phyloP scores from a whole-genome alignment of 2,329 filamentous ascomycete genomes.

The Epichloe amarillans region DNA sequence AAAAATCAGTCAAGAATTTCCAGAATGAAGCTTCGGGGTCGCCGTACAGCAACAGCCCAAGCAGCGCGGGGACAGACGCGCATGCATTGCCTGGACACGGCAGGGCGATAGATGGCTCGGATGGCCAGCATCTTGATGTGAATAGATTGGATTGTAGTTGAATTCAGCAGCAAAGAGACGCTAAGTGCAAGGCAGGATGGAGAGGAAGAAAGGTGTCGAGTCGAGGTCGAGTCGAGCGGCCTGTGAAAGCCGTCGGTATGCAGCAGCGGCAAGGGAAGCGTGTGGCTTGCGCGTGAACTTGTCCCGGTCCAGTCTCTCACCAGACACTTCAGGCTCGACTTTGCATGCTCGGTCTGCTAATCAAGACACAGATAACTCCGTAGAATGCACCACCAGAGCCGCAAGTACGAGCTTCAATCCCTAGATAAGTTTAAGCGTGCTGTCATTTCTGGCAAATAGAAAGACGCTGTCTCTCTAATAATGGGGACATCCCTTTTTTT shows the following conservation, averaged over 20 bases:
- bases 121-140: conserved; percentile 61
- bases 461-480: no score
- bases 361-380: no score
- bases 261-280: background rate
- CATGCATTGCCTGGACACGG: conserved; percentile 66
- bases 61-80: conserved; percentile 48
- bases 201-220: conserved; percentile 2
- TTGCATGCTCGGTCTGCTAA: background rate
- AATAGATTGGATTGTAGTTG: conserved; percentile 6
- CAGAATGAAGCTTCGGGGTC: conserved; percentile 3
- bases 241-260: conserved; percentile 9
- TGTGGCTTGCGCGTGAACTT: conserved; percentile 3
- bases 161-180: conserved; percentile 12
- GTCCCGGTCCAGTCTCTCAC: background rate
- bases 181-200: conserved; percentile 7
- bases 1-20: conserved; percentile 1
- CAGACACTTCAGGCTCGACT: background rate
- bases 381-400: background rate
- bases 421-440: no score
- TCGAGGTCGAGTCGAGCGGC: background rate
- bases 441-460: no score
- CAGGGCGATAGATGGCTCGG: conserved; percentile 57
- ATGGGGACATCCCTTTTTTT: background rate
- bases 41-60: conserved; percentile 23
- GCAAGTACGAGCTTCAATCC: background rate